These are phyloP conservation scores for Hapsidospora chrysogenum DNA, from an alignment of 495 filamentous ascomycete genomes.

Conservation along the genomic window DNA sequence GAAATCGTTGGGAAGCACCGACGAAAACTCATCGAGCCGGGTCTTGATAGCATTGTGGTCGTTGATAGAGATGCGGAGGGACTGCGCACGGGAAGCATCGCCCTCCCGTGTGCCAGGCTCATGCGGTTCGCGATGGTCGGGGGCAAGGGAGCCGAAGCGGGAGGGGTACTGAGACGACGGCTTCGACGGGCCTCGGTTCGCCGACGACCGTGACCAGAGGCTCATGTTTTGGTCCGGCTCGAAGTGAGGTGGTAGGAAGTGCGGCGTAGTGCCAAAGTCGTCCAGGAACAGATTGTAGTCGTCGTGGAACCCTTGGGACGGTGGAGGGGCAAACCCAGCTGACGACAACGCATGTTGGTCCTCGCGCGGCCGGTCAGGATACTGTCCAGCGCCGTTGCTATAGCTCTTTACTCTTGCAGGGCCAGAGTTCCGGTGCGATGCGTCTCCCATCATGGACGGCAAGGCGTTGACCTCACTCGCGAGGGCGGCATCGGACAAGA, in stretches of 20 bases:
- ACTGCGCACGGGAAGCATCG: constrained; percentile 22
- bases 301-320: constrained; percentile 19
- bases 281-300: constrained; percentile 37
- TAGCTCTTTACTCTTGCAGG: constrained; percentile 28
- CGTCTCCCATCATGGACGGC: constrained; percentile 27
- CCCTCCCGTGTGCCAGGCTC: constrained; percentile 27
- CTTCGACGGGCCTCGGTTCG: constrained; percentile 24
- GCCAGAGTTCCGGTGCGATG: constrained; percentile 17
- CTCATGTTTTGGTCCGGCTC: constrained; percentile 28
- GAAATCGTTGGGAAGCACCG: constrained; percentile 49
- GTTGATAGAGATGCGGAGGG: constrained; percentile 48
- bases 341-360: constrained; percentile 20
- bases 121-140: constrained; percentile 41
- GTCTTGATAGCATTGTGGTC: constrained; percentile 46
- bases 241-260: constrained; percentile 28
- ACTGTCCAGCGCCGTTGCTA: constrained; percentile 21
- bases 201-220: constrained; percentile 23
- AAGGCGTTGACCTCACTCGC: constrained; percentile 29
- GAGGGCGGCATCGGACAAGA: constrained; percentile 33
- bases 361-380: constrained; percentile 22
- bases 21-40: constrained; percentile 48
- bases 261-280: constrained; percentile 27
- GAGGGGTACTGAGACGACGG: constrained; percentile 52
- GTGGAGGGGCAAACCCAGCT: constrained; percentile 19
- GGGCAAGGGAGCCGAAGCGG: constrained; percentile 48